These are phyloP conservation scores for Pyrenopolyporus hunteri DNA, from an alignment of 495 filamentous ascomycete species.

Conservation along the genomic window DNA sequence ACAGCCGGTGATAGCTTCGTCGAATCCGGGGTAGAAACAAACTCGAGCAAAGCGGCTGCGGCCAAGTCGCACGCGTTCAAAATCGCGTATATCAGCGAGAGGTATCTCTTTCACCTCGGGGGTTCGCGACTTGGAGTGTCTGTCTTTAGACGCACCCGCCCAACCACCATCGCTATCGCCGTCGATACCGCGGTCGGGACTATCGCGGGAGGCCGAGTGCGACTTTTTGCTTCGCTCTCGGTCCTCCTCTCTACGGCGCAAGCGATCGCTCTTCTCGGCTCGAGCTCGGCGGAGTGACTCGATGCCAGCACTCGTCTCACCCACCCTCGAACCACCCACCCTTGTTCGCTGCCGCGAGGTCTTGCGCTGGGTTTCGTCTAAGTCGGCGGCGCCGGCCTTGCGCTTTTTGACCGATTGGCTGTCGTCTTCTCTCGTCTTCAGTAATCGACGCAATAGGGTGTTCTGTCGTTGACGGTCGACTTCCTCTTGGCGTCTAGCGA, in stretches of 20 bases:
- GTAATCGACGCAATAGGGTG: constrained; percentile 76
- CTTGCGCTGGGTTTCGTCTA: constrained; percentile 76
- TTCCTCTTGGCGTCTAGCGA: constrained; percentile 85
- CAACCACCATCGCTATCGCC: constrained; percentile 83
- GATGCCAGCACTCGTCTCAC: constrained; percentile 75
- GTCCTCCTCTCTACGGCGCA: constrained; percentile 72
- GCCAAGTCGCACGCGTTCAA: constrained; percentile 81
- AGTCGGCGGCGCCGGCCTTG: constrained; percentile 74
- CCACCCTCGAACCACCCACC: constrained; percentile 76
- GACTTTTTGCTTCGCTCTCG: constrained; percentile 64
- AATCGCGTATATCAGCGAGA: constrained; percentile 74
- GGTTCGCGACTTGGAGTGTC: constrained; percentile 48
- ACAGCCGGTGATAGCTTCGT: constrained; percentile 75
- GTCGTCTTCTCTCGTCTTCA: constrained; percentile 51
- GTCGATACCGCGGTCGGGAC: constrained; percentile 66
- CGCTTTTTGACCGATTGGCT: constrained; percentile 67
- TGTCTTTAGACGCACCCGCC: constrained; percentile 55
- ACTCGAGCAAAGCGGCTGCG: constrained; percentile 81
- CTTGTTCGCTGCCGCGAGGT: constrained; percentile 81
- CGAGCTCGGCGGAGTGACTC: constrained; percentile 84
- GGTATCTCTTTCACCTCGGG: constrained; percentile 55
- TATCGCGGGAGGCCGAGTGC: constrained; percentile 47
- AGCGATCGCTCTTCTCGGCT: constrained; percentile 80
- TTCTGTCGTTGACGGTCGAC: constrained; percentile 82
- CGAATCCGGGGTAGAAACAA: constrained; percentile 90